Evolutionary conservation across 2,329 filamentous ascomycete species (phyloP), one percentile per base, ranked within the genome.

Genomic region (Raffaelea albimanens): DNA sequence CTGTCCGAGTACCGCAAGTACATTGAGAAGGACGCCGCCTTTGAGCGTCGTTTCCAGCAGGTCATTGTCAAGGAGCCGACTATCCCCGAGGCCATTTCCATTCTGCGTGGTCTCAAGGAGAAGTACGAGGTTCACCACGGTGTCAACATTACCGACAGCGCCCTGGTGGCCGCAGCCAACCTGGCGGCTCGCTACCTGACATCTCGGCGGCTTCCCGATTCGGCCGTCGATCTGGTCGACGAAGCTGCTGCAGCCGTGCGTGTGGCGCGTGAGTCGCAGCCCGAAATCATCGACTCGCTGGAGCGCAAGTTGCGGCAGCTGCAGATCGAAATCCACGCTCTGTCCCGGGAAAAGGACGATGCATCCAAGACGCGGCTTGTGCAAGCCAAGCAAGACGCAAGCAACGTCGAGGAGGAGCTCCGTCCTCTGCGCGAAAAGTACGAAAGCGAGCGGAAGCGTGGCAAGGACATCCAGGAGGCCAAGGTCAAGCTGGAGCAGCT

Each of bases 91-190:
- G 97, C 93, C 14, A 80, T 98, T 53, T 98, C 93, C 20, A 98
- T 98, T 60, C 82, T 98, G n/a, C 87, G 93, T 74, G 93, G 93
- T 61, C 72, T 98, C 53, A 98, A 97, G 72, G 91, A 97, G 65
- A 88, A 89, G 63, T 98, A 97, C 68, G 93, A 98, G 69, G 87
- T 95, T 44, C 93, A 98, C 66, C 93, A 98, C 65, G 90, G 91
- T 74, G 93, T 98, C 59, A 97, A 83, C 55, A 98, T 98, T 56
- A 82, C 91, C 40, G 93, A 98, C 61, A 88, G 83, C 59, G 93
- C 93, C 53, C 86, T 98, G 52, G 91, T 98, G 16, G 78, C 90
- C 44, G 80, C 93, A 5, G 87, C 93, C n/a, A 94, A 82, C 48
- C 78, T 98, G 45, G 93, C 93, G 14, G 87, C 91, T 43, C 84